Evolutionary conservation across 805 yeast species (phyloP).

Genomic region (Kluyveromyces nonfermentans): DNA sequence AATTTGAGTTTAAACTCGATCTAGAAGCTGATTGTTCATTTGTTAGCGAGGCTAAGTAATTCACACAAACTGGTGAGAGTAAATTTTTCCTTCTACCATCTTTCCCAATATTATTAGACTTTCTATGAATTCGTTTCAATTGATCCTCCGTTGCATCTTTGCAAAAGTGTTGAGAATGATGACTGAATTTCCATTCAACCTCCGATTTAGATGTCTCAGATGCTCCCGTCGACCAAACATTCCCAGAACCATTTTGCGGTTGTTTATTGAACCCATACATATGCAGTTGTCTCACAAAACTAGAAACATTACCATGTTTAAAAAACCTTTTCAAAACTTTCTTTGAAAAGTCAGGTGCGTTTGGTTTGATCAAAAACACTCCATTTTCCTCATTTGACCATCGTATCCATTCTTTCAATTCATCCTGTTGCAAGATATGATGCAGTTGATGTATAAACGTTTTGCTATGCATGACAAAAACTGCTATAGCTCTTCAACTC

Average conservation of each 20-base stretch:
- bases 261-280: slow-evolving; percentile 22
- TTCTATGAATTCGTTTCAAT: slow-evolving; percentile 24
- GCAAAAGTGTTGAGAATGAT: slow-evolving; percentile 22
- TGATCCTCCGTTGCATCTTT: slow-evolving; percentile 15
- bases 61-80: slow-evolving; percentile 23
- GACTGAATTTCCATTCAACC: slow-evolving; percentile 24
- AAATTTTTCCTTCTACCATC: slow-evolving; percentile 26
- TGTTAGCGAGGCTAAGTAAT: slow-evolving; percentile 11
- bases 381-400: slow-evolving; percentile 18
- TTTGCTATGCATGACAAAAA: slow-evolving; percentile 13
- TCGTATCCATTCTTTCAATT: slow-evolving; percentile 17
- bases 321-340: slow-evolving; percentile 54
- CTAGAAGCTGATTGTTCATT: background rate
- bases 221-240: slow-evolving; percentile 1
- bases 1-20: background rate
- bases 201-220: slow-evolving; percentile 7
- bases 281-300: slow-evolving; percentile 88
- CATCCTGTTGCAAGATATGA: slow-evolving; percentile 18
- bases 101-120: slow-evolving; percentile 24
- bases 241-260: background rate
- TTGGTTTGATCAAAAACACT: slow-evolving; percentile 21
- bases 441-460: slow-evolving; percentile 26
- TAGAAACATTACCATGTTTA: slow-evolving; percentile 89
- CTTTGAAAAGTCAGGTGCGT: slow-evolving; percentile 18
- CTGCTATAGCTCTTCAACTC: background rate